Percentiles rank a stretch among this genome's conserved stretches.
phyloP scores from a whole-genome alignment of 768 basidiomycete species.

The Psilocybe cubensis region DNA sequence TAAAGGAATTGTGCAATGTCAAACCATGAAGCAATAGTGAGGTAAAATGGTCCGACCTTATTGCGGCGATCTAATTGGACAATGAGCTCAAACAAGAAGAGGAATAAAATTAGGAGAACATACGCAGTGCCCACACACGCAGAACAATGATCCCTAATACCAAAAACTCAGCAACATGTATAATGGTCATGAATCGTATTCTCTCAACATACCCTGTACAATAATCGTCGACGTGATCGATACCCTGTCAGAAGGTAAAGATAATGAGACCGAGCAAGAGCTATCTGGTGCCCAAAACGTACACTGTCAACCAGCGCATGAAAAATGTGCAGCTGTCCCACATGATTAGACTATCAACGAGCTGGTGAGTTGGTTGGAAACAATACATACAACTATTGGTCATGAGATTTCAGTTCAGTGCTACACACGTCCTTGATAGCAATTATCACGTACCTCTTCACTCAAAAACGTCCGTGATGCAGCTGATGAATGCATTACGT shows the following conservation, averaged over 20 bases:
- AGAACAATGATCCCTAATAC: slow-evolving; percentile 26
- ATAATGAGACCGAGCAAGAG: not conserved
- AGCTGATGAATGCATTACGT: slow-evolving; percentile 9
- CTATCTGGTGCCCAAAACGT: not conserved
- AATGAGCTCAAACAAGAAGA: not conserved
- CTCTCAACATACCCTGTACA: slow-evolving; percentile 20
- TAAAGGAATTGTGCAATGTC: not conserved
- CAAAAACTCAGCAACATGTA: not conserved
- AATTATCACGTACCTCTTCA: slow-evolving; percentile 5
- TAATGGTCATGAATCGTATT: not conserved
- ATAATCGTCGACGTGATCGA: slow-evolving; percentile 20
- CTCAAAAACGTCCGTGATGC: slow-evolving; percentile 23
- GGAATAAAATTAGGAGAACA: slow-evolving; percentile 1
- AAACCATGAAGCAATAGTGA: not conserved
- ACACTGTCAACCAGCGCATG: slow-evolving; percentile 32
- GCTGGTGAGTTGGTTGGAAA: not conserved
- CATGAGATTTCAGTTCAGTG: not conserved
- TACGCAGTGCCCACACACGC: slow-evolving; percentile 31
- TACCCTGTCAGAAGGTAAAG: slow-evolving; percentile 14
- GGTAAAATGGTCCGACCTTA: slow-evolving; percentile 8
- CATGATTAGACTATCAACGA: not conserved
- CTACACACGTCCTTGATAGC: too few relatives aligned
- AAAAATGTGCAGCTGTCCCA: slow-evolving; percentile 28
- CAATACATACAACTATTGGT: slow-evolving; percentile 4
- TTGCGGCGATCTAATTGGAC: slow-evolving; percentile 20